Percentiles rank a stretch among this genome's conserved stretches.
phyloP scores from a whole-genome alignment of 2,329 filamentous ascomycete species.

The Ceratocystis cacaofunesta region DNA sequence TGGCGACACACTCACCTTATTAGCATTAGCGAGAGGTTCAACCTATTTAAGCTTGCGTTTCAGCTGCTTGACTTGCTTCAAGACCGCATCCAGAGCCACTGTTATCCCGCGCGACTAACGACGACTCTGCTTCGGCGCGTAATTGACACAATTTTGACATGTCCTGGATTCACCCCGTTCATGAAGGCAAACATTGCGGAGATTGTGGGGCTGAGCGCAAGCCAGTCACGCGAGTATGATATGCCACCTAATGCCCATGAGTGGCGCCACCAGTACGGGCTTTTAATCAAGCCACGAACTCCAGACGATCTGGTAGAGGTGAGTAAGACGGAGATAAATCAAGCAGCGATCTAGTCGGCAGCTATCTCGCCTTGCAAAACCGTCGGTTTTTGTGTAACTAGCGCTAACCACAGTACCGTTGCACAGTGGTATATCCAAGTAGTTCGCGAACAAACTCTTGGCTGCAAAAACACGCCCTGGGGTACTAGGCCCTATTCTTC shows the following conservation, averaged over 20 bases:
- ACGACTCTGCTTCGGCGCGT: constrained; percentile 39
- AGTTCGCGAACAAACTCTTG: constrained; percentile 7
- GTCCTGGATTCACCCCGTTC: constrained; percentile 44
- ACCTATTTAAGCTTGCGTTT: constrained; percentile 36
- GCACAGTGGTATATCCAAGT: constrained; percentile 13
- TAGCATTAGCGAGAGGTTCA: constrained; percentile 41
- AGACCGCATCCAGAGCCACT: constrained; percentile 27
- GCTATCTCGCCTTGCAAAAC: neutral
- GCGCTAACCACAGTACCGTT: neutral
- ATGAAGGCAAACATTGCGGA: constrained; percentile 46
- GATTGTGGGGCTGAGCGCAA: constrained; percentile 26
- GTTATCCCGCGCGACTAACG: constrained; percentile 34
- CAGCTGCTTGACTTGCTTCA: constrained; percentile 35
- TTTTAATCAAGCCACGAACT: constrained; percentile 34
- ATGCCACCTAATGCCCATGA: constrained; percentile 33
- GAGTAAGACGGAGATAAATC: constrained; percentile 21
- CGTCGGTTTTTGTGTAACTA: neutral
- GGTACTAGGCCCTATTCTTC: neutral
- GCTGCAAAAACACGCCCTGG: neutral
- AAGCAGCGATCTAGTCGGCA: neutral
- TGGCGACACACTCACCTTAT: constrained; percentile 44
- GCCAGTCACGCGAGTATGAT: constrained; percentile 28
- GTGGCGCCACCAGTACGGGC: constrained; percentile 39
- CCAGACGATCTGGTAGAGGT: constrained; percentile 42
- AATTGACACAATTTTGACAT: constrained; percentile 37